Conservation (phyloP, 2,329 filamentous ascomycete genomes). For the Zymoseptoria tritici region DNA sequence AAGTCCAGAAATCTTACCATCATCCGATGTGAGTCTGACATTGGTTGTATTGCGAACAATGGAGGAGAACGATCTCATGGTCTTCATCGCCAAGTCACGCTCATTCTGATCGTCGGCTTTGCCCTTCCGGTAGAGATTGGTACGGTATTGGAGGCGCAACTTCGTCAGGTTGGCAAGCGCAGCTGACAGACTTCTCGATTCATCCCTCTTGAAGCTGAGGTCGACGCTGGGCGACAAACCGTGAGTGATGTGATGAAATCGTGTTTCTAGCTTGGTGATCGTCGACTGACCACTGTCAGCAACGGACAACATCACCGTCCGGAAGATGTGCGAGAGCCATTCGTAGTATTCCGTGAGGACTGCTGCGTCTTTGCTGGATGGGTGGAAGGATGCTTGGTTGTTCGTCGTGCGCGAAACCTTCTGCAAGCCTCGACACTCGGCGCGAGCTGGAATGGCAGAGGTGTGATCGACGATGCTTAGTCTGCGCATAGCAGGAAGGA, state of each 20-base stretch:
- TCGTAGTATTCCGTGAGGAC: conserved; percentile 4
- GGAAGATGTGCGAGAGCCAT: conserved; percentile 16
- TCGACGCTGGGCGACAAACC: conserved; percentile 10
- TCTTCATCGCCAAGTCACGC: conserved; percentile 1
- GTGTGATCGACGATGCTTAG: conserved; percentile 11
- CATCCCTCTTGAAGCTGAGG: conserved; percentile 9
- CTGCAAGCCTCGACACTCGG: conserved; percentile 15
- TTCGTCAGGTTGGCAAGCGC: conserved; percentile 11
- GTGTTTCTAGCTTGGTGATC: conserved; percentile 10
- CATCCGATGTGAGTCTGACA: conserved; percentile 7
- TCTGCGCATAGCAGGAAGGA: conserved; percentile 12
- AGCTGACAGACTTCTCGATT: conserved; percentile 3
- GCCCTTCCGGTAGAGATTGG: conserved; percentile 2
- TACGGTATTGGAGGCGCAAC: conserved; percentile 12
- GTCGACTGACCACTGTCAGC: conserved; percentile 13
- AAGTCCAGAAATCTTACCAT: neutral
- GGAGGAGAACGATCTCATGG: conserved; percentile 5
- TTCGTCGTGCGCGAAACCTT: conserved; percentile 17
- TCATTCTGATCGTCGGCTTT: conserved; percentile 1
- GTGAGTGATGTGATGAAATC: conserved; percentile 3
- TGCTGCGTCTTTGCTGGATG: neutral
- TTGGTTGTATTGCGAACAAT: conserved; percentile 4
- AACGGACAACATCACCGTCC: conserved; percentile 12
- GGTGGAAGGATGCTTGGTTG: conserved; percentile 4
- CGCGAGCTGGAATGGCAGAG: conserved; percentile 2